A percentile compares a stretch with the other conserved stretches of the same genome.
Conservation (phyloP, 768 basidiomycete genomes). For the Lactarius akahatsu region DNA sequence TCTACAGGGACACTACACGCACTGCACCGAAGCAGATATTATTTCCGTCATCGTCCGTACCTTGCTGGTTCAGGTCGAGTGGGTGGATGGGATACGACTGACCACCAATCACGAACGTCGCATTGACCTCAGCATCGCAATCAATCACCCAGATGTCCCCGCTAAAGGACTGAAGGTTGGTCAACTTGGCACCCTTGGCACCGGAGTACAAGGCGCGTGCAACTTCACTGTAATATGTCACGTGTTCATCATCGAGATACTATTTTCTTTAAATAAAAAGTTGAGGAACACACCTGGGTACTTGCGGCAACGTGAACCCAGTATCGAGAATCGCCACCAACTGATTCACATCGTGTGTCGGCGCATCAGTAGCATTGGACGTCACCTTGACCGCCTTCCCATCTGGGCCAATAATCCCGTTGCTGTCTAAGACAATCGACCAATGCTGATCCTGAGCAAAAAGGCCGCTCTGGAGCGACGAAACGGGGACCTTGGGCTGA, state of each 20-base stretch:
- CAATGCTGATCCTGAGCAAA: slow-evolving; percentile 61
- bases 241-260: neutral
- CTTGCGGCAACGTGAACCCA: slow-evolving; percentile 66
- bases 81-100: slow-evolving; percentile 61
- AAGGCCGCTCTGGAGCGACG: slow-evolving; percentile 39
- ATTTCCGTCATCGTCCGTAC: slow-evolving; percentile 38
- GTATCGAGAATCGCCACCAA: slow-evolving; percentile 65
- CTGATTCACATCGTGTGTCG: slow-evolving; percentile 58
- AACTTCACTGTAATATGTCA: slow-evolving; percentile 39
- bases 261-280: neutral
- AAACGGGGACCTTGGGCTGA: slow-evolving; percentile 53
- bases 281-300: slow-evolving; percentile 42
- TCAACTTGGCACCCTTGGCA: slow-evolving; percentile 51
- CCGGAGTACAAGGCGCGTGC: slow-evolving; percentile 60
- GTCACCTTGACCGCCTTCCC: slow-evolving; percentile 49
- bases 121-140: slow-evolving; percentile 61
- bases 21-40: slow-evolving; percentile 38
- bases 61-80: slow-evolving; percentile 47
- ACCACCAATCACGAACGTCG: slow-evolving; percentile 63
- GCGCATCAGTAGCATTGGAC: slow-evolving; percentile 56
- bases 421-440: slow-evolving; percentile 57
- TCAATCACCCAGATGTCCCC: slow-evolving; percentile 59
- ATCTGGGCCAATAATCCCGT: slow-evolving; percentile 62
- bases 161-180: slow-evolving; percentile 40
- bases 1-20: slow-evolving; percentile 20